A percentile compares a stretch with the other conserved stretches of the same genome.
Evolutionary conservation across 768 basidiomycete genomes (phyloP).

Genomic region (Tylopilus cervinicoccineus): DNA sequence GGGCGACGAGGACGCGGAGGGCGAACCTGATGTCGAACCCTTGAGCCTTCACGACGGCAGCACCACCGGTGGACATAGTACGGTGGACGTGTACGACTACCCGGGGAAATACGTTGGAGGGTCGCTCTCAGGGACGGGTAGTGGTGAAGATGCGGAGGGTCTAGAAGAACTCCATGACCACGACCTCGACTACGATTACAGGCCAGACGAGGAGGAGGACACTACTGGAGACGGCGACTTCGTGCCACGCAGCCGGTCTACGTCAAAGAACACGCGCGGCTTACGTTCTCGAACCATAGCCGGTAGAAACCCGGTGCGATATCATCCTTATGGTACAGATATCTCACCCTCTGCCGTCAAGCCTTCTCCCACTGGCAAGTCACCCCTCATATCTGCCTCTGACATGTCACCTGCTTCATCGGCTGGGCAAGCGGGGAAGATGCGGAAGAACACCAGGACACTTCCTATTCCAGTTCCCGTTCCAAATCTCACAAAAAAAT

Average conservation of each 20-base stretch:
- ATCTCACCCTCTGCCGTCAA: constrained; percentile 29
- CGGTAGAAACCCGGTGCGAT: constrained; percentile 31
- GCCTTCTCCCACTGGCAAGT: constrained; percentile 28
- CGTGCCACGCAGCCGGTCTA: constrained; percentile 26
- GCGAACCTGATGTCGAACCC: constrained; percentile 28
- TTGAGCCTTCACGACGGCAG: constrained; percentile 22
- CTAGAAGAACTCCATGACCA: constrained; percentile 19
- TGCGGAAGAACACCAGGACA: constrained; percentile 36
- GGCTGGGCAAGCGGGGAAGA: constrained; percentile 22
- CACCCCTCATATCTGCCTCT: constrained; percentile 29
- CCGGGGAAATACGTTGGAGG: constrained; percentile 14
- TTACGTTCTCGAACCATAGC: constrained; percentile 34
- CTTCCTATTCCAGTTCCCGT: constrained; percentile 58
- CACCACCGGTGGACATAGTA: constrained; percentile 25
- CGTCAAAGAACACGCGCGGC: constrained; percentile 36
- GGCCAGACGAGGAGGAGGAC: constrained; percentile 29
- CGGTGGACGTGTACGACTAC: constrained; percentile 26
- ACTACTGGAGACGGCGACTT: constrained; percentile 33
- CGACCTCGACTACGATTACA: constrained; percentile 30
- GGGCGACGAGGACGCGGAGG: constrained; percentile 36
- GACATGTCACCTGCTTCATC: constrained; percentile 26
- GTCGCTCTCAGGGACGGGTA: constrained; percentile 21
- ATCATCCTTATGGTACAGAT: constrained; percentile 30
- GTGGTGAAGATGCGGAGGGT: constrained; percentile 27
- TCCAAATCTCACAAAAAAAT: constrained; percentile 68